These are phyloP conservation scores for Coemansia sp. DNA, from an alignment of 192 early-diverging fungal species.

Conservation along the genomic window DNA sequence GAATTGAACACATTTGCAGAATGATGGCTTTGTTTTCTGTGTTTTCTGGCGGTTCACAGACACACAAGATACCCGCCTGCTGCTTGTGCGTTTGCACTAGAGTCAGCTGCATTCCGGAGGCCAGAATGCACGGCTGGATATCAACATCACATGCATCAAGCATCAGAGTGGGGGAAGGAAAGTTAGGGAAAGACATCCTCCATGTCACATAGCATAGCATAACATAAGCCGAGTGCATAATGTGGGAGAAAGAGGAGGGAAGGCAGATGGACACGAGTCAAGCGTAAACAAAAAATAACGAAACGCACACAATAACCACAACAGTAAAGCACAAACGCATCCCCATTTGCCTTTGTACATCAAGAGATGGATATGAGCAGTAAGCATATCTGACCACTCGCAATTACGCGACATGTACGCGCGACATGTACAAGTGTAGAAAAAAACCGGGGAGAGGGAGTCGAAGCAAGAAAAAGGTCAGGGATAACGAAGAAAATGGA, in stretches of 20 bases:
- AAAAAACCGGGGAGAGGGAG: slow-evolving; percentile 4
- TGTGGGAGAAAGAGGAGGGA: not conserved
- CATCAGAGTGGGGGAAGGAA: not conserved
- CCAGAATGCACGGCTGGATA: not conserved
- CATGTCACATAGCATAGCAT: not conserved
- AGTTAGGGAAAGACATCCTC: not conserved
- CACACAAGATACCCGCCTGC: not conserved
- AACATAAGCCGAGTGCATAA: not conserved
- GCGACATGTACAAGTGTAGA: slow-evolving; percentile 2
- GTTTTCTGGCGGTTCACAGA: not conserved
- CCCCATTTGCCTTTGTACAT: not conserved
- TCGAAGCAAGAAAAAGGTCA: not conserved
- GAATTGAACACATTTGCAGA: not conserved
- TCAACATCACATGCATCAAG: not conserved
- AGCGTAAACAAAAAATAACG: slow-evolving; percentile 1
- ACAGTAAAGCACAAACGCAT: slow-evolving; percentile 1
- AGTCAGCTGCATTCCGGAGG: not conserved
- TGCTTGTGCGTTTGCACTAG: slow-evolving; percentile 3
- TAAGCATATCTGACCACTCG: not conserved
- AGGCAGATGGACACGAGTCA: not conserved
- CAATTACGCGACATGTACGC: slow-evolving; percentile 4
- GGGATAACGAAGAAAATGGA: not conserved
- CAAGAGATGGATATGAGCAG: slow-evolving; percentile 6
- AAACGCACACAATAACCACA: not conserved
- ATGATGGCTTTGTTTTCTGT: not conserved